Conservation (phyloP, 768 basidiomycete species). For the Amanita rimosa region DNA sequence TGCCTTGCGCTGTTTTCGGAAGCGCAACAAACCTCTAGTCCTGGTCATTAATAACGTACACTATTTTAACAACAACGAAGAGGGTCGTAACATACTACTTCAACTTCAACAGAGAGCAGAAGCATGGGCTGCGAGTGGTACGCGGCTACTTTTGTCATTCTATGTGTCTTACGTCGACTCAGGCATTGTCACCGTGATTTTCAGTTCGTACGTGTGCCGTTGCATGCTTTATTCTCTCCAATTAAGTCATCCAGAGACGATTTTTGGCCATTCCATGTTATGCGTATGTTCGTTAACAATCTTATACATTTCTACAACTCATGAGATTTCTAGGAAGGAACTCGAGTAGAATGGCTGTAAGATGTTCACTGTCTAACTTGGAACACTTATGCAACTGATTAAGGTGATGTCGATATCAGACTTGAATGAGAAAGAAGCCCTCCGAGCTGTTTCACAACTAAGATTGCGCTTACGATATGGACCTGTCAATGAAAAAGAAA, state of each 20-base stretch:
- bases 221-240: conserved; percentile 9
- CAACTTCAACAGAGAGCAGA: conserved; percentile 84
- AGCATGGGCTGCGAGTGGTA: conserved; percentile 73
- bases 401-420: conserved; percentile 67
- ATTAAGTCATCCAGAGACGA: conserved; percentile 49
- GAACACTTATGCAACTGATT: neutral
- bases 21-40: conserved; percentile 58
- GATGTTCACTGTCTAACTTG: conserved; percentile 7
- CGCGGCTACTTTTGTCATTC: conserved; percentile 11
- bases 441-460: conserved; percentile 43
- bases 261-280: conserved; percentile 66
- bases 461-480: conserved; percentile 28
- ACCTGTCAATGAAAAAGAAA: conserved; percentile 19
- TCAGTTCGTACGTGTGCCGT: conserved; percentile 44
- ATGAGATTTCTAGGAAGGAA: conserved; percentile 38
- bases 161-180: neutral
- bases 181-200: conserved; percentile 74
- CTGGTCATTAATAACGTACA: conserved; percentile 77
- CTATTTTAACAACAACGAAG: conserved; percentile 65
- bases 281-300: conserved; percentile 31
- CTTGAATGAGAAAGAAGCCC: conserved; percentile 46
- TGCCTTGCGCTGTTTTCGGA: conserved; percentile 49
- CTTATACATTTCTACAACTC: neutral
- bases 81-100: conserved; percentile 67
- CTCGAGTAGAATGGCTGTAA: conserved; percentile 65